Conservation (phyloP, 441 rosid genomes). For the Erysimum cheiri region DNA sequence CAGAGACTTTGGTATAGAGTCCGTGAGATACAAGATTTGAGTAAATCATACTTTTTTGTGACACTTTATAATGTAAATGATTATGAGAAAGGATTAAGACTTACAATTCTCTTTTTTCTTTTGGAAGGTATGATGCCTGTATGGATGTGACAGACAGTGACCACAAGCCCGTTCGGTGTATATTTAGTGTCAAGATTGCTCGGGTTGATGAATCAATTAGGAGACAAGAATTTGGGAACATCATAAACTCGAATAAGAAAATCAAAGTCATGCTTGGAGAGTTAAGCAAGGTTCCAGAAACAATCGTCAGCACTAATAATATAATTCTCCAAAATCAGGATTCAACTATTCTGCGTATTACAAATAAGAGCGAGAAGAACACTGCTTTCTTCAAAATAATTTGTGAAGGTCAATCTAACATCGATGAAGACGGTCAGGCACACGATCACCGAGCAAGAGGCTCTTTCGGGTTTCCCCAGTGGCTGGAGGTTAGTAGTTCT, state of each 20-base stretch:
- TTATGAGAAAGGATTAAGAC: background rate
- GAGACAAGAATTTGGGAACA: slow-evolving; percentile 70
- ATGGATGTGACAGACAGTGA: slow-evolving; percentile 87
- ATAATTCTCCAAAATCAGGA: slow-evolving; percentile 65
- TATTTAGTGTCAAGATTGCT: slow-evolving; percentile 59
- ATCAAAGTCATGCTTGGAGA: slow-evolving; percentile 53
- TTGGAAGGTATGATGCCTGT: slow-evolving; percentile 71
- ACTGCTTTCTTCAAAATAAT: slow-evolving; percentile 56
- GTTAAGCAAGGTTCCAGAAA: slow-evolving; percentile 63
- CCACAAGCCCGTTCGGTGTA: slow-evolving; percentile 78
- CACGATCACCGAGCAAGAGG: slow-evolving; percentile 59
- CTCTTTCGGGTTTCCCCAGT: slow-evolving; percentile 65
- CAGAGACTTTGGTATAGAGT: slow-evolving; percentile 1
- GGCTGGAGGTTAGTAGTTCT: slow-evolving; percentile 64
- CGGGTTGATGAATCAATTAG: slow-evolving; percentile 64
- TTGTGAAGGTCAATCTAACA: slow-evolving; percentile 60
- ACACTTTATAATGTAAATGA: background rate
- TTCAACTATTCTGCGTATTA: slow-evolving; percentile 57
- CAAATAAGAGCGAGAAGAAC: slow-evolving; percentile 58
- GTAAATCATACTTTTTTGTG: slow-evolving; percentile 21
- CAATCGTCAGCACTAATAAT: slow-evolving; percentile 62
- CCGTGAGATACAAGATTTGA: slow-evolving; percentile 6
- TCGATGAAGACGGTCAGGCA: slow-evolving; percentile 57
- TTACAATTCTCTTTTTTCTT: slow-evolving; percentile 8
- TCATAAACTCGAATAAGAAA: slow-evolving; percentile 58